Percentiles rank a stretch among this genome's conserved stretches.
Conservation (phyloP, 208 protist genomes). For the Crithidia expoeki region DNA sequence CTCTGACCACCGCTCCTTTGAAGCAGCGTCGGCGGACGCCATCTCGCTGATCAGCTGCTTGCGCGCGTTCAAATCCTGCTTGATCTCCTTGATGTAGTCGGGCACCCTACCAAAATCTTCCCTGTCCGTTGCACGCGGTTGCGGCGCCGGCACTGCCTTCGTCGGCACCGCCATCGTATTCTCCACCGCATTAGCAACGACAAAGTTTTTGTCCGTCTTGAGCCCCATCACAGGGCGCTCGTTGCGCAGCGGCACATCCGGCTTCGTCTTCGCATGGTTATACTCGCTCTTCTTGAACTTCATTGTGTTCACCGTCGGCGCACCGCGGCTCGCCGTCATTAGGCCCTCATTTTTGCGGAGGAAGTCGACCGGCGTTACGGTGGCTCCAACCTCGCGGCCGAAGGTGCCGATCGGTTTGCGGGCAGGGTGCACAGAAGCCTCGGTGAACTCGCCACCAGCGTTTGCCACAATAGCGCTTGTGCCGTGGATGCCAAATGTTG, state of each 20-base stretch:
- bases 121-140: conserved; percentile 63
- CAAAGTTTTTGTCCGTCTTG: conserved; percentile 94
- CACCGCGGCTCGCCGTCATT: conserved; percentile 76
- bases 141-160: conserved; percentile 54
- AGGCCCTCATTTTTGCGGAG: conserved; percentile 83
- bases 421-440: conserved; percentile 77
- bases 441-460: conserved; percentile 74
- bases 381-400: conserved; percentile 68
- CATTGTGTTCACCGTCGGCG: conserved; percentile 68
- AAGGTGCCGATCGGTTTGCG: conserved; percentile 84
- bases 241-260: conserved; percentile 68
- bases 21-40: conserved; percentile 30
- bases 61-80: conserved; percentile 74
- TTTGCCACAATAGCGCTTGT: conserved; percentile 87
- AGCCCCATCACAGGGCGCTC: conserved; percentile 94
- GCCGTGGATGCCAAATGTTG: conserved; percentile 88
- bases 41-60: conserved; percentile 29
- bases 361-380: conserved; percentile 66
- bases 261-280: conserved; percentile 59
- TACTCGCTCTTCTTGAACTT: conserved; percentile 77
- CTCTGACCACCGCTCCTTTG: conserved; percentile 79
- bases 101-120: conserved; percentile 92
- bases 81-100: conserved; percentile 90
- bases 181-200: conserved; percentile 94
- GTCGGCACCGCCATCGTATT: conserved; percentile 87